These are phyloP conservation scores for Musa acuminata DNA, from an alignment of 176 grass and related monocot genomes.

Conservation along the genomic window DNA sequence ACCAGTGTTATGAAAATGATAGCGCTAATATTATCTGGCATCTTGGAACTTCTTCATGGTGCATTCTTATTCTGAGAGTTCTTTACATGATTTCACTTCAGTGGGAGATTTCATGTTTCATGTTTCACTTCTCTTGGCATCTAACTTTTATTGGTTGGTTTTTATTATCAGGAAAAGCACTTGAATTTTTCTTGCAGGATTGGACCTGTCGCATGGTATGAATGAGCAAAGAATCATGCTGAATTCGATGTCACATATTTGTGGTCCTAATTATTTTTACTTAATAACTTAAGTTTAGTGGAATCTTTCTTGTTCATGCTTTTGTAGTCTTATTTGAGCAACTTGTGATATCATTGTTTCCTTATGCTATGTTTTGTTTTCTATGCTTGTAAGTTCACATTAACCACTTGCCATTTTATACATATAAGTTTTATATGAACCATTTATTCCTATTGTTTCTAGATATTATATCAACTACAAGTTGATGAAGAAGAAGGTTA, in stretches of 20 bases:
- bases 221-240: background rate
- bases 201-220: background rate
- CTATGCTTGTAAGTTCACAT: background rate
- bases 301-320: background rate
- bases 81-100: too few species aligned
- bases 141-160: too few species aligned
- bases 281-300: background rate
- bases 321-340: background rate
- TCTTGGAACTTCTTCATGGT: too few species aligned
- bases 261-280: background rate
- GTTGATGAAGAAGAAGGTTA: constrained; percentile 97
- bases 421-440: background rate
- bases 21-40: too few species aligned
- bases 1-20: too few species aligned
- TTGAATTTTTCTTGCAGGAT: too few species aligned
- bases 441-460: constrained; percentile 17
- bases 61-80: too few species aligned
- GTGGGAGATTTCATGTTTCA: too few species aligned
- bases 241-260: background rate
- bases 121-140: too few species aligned
- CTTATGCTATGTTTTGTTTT: background rate
- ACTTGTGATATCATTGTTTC: background rate
- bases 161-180: too few species aligned
- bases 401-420: background rate
- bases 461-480: constrained; percentile 99